These are phyloP conservation scores for Rhizopogon vesiculosus DNA, from an alignment of 768 basidiomycete species.

Conservation along the genomic window DNA sequence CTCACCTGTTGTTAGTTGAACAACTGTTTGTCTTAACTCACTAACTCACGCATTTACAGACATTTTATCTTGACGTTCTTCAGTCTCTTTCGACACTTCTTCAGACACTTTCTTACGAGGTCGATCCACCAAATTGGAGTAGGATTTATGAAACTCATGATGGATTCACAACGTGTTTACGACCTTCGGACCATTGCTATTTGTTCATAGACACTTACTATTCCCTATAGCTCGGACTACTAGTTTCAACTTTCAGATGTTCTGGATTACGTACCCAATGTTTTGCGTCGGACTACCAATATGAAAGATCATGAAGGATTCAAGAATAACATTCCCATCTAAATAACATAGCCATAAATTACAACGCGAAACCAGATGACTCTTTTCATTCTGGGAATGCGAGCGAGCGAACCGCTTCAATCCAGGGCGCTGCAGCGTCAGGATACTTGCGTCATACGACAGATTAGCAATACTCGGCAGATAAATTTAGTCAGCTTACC, in stretches of 20 bases:
- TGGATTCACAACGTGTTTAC: too few species aligned
- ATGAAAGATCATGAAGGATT: background rate
- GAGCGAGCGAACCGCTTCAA: constrained; percentile 30
- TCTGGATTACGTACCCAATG: background rate
- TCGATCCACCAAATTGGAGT: too few species aligned
- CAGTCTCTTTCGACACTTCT: background rate
- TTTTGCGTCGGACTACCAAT: background rate
- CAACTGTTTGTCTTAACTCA: background rate
- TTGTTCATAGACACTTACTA: background rate
- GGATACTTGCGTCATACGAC: constrained; percentile 27
- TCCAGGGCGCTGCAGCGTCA: constrained; percentile 36
- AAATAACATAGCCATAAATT: background rate
- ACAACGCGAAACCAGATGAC: background rate
- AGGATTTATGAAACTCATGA: too few species aligned
- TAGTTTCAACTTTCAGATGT: background rate
- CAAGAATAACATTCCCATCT: background rate
- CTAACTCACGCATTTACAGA: background rate
- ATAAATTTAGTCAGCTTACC: constrained; percentile 10
- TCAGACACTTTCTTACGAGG: background rate
- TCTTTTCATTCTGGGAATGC: constrained; percentile 29
- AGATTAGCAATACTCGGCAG: background rate
- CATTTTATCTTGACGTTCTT: background rate
- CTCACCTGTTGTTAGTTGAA: constrained; percentile 28
- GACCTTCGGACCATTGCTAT: background rate
- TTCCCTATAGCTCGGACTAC: too few species aligned